Base-by-base conservation (phyloP, 2,329 filamentous ascomycete genomes). In the Pyrenophora tritici-repentis region DNA sequence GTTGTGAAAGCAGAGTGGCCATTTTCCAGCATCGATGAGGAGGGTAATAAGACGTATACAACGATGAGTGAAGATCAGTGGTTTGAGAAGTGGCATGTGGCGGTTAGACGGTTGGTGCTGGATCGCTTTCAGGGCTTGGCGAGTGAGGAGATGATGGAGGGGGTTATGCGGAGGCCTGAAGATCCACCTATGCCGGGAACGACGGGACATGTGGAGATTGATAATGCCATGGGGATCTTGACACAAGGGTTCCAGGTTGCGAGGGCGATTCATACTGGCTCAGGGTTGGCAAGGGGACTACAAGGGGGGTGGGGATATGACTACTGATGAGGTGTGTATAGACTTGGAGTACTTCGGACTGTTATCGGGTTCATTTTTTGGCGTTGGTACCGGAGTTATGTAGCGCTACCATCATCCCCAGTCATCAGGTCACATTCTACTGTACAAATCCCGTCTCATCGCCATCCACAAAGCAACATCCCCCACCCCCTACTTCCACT, bases 1-100 rank as follows among this genome's bases (percentile, higher is more conserved):
- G 85, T 89, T 2, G 80, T 84, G 3, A 76, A 78, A 17, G 80
- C 82, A 0, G 78, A 86, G 29, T 91, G 86, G 86, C 71, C 76
- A 1, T 86, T 81, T 58, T 82, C 80, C 3, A 62, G 67, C 3
- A 55, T 64, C 8, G 66, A 68, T 22, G 58, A 52, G 2, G 47
- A 70, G 20, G 77, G 64, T 3, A 45, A 46, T 13, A 80, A 74
- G 57, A 68, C 73, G 18, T 88, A 84, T 61, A 79, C 81, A 1
- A 73, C 72, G 1, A 58, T 79, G 13, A 75, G 68, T 24, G 80
- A 83, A 59, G 67, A 73, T 34, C 79, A 84, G 55, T 88, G 85
- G 82, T 84, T 85, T 58, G 80, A 82, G 50, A 72, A 82, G 48
- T 90, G 88, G 85, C 79, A 77, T 7, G 75, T 80, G 4, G 79